Conservation (phyloP, 495 filamentous ascomycete species). For the Chaetomium fimeti region DNA sequence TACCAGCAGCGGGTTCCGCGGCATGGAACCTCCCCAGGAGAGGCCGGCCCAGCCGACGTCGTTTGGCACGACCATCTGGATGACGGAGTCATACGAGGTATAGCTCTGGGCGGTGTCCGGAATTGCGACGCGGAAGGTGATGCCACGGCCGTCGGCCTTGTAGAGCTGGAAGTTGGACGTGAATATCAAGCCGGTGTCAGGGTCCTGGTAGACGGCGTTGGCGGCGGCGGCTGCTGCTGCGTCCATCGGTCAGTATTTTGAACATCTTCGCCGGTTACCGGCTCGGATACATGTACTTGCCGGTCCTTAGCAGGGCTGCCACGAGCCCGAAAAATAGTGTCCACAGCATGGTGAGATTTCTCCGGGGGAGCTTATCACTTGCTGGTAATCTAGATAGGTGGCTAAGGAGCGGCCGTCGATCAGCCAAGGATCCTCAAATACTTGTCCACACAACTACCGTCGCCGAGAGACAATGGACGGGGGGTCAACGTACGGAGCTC, state of each 20-base stretch:
- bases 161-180: constrained; percentile 43
- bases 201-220: constrained; percentile 39
- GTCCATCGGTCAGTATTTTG: constrained; percentile 16
- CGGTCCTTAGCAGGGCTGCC: constrained; percentile 25
- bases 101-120: constrained; percentile 32
- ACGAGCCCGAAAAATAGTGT: constrained; percentile 29
- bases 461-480: background rate
- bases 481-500: background rate
- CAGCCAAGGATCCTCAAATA: background rate
- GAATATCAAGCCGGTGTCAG: constrained; percentile 53
- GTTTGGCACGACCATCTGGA: constrained; percentile 46
- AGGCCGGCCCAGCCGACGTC: constrained; percentile 47
- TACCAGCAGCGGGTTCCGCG: constrained; percentile 40
- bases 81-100: constrained; percentile 40
- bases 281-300: background rate
- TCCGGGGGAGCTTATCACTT: too few relatives aligned
- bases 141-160: constrained; percentile 34
- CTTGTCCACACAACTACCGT: background rate
- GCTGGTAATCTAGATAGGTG: too few relatives aligned
- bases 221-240: constrained; percentile 29
- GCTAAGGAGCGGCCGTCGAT: background rate
- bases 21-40: constrained; percentile 47
- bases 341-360: constrained; percentile 27
- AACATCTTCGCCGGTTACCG: background rate
- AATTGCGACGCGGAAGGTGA: constrained; percentile 45